Percentiles rank a stretch among this genome's conserved stretches.
Evolutionary conservation across 139 green algal species (phyloP).

Genomic region (Chlamydomonas sphaeroides): DNA sequence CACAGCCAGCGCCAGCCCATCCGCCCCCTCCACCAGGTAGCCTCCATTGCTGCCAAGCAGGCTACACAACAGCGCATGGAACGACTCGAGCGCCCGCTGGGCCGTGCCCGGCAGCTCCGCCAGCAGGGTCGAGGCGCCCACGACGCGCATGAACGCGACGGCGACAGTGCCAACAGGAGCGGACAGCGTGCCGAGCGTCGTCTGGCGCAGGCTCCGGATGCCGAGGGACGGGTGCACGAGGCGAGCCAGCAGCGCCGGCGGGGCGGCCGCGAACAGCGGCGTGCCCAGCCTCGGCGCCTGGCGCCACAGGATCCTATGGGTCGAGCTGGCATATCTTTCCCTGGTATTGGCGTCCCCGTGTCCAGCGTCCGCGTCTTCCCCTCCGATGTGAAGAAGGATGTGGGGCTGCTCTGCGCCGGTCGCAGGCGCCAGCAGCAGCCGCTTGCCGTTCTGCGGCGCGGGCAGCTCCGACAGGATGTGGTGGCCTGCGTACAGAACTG

Average conservation of each 20-base stretch:
- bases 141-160: slow-evolving; percentile 3
- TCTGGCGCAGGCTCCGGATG: background rate
- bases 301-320: too few relatives aligned
- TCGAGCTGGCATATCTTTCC: too few relatives aligned
- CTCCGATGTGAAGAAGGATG: too few relatives aligned
- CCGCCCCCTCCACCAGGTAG: background rate
- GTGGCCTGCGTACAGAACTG: background rate
- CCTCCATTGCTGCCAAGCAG: background rate
- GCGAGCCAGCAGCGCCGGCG: background rate
- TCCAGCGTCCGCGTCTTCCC: background rate
- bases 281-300: background rate
- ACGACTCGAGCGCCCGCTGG: background rate
- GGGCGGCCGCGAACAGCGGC: background rate
- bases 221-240: background rate
- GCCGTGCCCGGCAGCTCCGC: background rate
- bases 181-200: background rate
- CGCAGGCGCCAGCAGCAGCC: too few relatives aligned
- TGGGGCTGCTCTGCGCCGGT: too few relatives aligned
- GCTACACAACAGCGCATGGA: background rate
- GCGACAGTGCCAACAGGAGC: slow-evolving; percentile 6
- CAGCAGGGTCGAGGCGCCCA: background rate
- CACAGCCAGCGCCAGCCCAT: background rate
- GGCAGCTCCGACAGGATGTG: background rate
- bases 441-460: too few relatives aligned
- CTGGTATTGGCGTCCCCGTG: background rate